Evolutionary conservation across 2,329 filamentous ascomycete genomes (phyloP).

Genomic region (Fusarium sp.): DNA sequence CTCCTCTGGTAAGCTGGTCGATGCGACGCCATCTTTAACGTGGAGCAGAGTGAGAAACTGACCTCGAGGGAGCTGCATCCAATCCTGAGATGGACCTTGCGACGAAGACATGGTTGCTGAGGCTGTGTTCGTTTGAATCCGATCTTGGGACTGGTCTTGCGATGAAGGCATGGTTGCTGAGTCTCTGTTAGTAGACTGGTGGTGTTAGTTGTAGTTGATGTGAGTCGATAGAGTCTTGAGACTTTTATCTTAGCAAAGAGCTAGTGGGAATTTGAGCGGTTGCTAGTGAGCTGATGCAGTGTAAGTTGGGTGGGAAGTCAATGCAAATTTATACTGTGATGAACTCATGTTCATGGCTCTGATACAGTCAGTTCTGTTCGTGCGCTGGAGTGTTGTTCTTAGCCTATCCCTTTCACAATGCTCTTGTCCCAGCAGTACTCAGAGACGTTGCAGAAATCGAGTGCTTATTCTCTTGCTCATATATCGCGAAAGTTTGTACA

Average conservation of each 20-base stretch:
- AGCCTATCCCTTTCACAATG: neutral
- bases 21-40: neutral
- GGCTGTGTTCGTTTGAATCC: too few species aligned
- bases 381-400: neutral
- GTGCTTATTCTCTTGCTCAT: neutral
- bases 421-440: neutral
- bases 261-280: neutral
- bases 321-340: neutral
- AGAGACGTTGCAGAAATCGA: neutral
- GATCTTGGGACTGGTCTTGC: too few species aligned
- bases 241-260: neutral
- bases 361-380: neutral
- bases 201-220: neutral
- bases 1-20: neutral
- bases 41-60: neutral
- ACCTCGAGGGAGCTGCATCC: neutral
- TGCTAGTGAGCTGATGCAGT: neutral
- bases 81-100: neutral
- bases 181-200: too few species aligned
- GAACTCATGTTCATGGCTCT: too few species aligned
- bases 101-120: neutral
- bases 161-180: too few species aligned
- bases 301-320: accelerated
- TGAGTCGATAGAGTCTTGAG: neutral
- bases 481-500: neutral